phyloP scores from a whole-genome alignment of 1,139 yeast genomes.

The Yamadazyma songkhlaensis region DNA sequence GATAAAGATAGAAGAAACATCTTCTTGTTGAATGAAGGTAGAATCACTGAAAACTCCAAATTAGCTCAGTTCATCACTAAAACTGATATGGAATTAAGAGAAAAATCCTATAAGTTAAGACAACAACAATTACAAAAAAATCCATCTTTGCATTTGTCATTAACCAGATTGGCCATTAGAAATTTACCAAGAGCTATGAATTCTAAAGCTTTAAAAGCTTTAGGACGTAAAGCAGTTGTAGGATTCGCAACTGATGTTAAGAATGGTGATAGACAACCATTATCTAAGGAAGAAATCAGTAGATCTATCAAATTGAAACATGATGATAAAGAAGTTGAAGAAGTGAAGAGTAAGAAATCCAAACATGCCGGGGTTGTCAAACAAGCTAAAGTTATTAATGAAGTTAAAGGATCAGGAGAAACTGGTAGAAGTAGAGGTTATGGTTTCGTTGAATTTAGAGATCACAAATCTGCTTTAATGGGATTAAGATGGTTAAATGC shows the following conservation, averaged over 20 bases:
- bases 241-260: conserved; percentile 93
- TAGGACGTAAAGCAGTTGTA: conserved; percentile 93
- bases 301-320: conserved; percentile 71
- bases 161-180: conserved; percentile 91
- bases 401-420: conserved; percentile 84
- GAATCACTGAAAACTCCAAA: conserved; percentile 78
- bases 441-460: conserved; percentile 91
- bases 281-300: conserved; percentile 82
- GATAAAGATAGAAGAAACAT: conserved; percentile 83
- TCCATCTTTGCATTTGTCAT: conserved; percentile 84
- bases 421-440: conserved; percentile 94
- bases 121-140: conserved; percentile 88
- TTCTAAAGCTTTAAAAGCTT: conserved; percentile 81
- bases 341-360: conserved; percentile 54
- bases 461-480: conserved; percentile 92
- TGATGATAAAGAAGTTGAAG: conserved; percentile 47
- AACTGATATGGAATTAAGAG: conserved; percentile 83
- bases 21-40: conserved; percentile 88
- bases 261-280: conserved; percentile 71
- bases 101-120: conserved; percentile 80
- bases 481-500: conserved; percentile 97
- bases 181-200: conserved; percentile 92
- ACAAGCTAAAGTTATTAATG: conserved; percentile 91
- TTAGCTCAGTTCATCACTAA: conserved; percentile 67
- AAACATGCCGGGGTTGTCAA: conserved; percentile 85